These are phyloP conservation scores for Suillus tomentosus DNA, from an alignment of 768 basidiomycete genomes.

Conservation along the genomic window DNA sequence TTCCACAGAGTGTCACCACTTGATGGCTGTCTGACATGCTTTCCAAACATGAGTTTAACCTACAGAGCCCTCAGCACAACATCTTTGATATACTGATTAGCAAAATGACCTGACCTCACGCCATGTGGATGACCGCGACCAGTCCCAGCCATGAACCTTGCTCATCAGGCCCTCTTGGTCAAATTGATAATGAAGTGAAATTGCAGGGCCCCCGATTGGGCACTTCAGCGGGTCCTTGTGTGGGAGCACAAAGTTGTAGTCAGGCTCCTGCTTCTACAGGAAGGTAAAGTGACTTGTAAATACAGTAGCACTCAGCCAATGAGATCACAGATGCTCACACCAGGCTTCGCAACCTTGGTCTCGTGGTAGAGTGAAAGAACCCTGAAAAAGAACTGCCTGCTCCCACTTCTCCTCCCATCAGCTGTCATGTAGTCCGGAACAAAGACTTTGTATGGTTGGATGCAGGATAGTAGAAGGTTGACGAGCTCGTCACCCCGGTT, in stretches of 20 bases:
- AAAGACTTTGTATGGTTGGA: too few species aligned
- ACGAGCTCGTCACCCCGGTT: too few species aligned
- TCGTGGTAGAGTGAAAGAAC: neutral
- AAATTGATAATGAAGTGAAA: neutral
- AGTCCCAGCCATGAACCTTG: neutral
- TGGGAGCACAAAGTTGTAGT: neutral
- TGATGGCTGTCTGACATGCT: too few species aligned
- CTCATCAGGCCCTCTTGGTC: conserved; percentile 4
- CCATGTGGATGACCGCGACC: too few species aligned
- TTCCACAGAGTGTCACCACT: too few species aligned
- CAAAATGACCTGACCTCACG: too few species aligned
- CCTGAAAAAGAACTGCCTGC: neutral
- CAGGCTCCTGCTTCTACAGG: neutral
- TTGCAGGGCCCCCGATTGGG: neutral
- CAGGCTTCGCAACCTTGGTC: neutral
- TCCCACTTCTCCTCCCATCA: neutral
- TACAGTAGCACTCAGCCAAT: neutral
- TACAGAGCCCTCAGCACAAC: too few species aligned
- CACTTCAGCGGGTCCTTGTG: neutral
- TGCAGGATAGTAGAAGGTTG: too few species aligned
- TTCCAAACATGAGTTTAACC: too few species aligned
- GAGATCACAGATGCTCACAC: neutral
- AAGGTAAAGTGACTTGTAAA: neutral
- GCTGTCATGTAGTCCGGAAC: too few species aligned
- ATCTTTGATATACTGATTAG: too few species aligned